These are phyloP conservation scores for Penicillium crustosum DNA, from an alignment of 2,329 filamentous ascomycete genomes.

Conservation along the genomic window DNA sequence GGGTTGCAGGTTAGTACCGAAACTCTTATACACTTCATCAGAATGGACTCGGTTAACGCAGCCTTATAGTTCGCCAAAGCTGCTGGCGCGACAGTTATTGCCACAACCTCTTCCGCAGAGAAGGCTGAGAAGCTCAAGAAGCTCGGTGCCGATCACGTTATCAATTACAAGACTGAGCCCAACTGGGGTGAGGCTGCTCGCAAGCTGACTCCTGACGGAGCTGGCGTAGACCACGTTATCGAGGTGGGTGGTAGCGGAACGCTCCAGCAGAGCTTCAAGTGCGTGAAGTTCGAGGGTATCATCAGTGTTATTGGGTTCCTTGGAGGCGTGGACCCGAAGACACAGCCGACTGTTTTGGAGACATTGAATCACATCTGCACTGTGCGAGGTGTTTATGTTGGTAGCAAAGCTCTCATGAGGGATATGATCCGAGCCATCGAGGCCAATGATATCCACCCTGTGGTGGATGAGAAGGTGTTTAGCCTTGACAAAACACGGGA, in stretches of 20 bases:
- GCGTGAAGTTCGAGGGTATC: constrained; percentile 55
- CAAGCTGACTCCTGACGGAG: constrained; percentile 48
- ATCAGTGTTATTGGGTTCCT: constrained; percentile 60
- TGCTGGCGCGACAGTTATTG: constrained; percentile 55
- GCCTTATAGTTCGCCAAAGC: constrained; percentile 49
- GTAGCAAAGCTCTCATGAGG: constrained; percentile 56
- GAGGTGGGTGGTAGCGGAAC: constrained; percentile 68
- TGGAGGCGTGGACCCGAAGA: constrained; percentile 48
- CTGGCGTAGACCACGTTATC: constrained; percentile 62
- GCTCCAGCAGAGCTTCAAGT: constrained; percentile 56
- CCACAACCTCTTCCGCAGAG: constrained; percentile 58
- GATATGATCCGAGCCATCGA: constrained; percentile 62
- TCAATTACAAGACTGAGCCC: constrained; percentile 61
- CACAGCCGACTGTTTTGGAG: constrained; percentile 55
- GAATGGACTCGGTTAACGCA: neutral
- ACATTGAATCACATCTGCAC: constrained; percentile 53
- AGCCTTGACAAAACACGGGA: constrained; percentile 53
- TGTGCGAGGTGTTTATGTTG: constrained; percentile 59
- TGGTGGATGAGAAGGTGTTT: constrained; percentile 60
- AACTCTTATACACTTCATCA: neutral
- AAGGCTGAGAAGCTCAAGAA: constrained; percentile 55
- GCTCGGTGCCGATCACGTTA: constrained; percentile 58
- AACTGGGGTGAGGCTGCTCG: constrained; percentile 63
- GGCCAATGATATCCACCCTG: constrained; percentile 58
- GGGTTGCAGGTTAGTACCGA: constrained; percentile 47